A percentile compares a stretch with the other conserved stretches of the same genome.
Conservation (phyloP, 2,329 filamentous ascomycete genomes). For the Arthrobotrys sinensis region DNA sequence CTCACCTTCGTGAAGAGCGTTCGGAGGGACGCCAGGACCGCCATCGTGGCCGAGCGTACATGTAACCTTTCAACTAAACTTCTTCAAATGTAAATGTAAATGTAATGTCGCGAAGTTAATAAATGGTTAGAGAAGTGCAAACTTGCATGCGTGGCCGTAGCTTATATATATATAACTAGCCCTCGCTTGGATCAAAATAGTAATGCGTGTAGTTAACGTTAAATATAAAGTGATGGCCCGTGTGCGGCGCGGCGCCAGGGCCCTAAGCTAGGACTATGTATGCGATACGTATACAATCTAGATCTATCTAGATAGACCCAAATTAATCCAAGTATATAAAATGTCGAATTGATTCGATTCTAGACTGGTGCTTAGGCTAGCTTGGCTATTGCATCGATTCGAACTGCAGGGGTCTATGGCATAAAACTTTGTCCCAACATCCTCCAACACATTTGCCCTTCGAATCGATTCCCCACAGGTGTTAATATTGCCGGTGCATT, state of each 20-base stretch:
- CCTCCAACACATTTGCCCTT: constrained; percentile 21
- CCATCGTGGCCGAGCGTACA: constrained; percentile 8
- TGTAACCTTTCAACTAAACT: too few species aligned
- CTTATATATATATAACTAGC: neutral
- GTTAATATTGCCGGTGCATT: neutral
- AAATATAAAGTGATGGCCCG: too few species aligned
- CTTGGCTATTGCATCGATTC: too few species aligned
- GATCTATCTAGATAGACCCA: too few species aligned
- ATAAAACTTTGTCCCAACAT: constrained; percentile 43
- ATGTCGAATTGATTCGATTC: too few species aligned
- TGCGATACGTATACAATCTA: too few species aligned
- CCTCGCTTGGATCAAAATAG: neutral
- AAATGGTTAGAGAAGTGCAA: neutral
- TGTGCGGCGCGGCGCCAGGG: too few species aligned
- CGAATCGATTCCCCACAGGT: too few species aligned
- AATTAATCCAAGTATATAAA: too few species aligned
- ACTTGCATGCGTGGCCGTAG: constrained; percentile 3
- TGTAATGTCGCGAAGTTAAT: neutral
- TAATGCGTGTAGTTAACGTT: neutral
- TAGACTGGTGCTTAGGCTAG: too few species aligned
- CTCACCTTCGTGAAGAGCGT: constrained; percentile 13
- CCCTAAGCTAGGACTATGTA: too few species aligned
- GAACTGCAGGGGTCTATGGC: constrained; percentile 18
- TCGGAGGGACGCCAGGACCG: constrained; percentile 2
- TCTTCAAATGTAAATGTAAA: too few species aligned